Evolutionary conservation across 805 yeast species (phyloP).

Genomic region (Hanseniaspora lachancei): DNA sequence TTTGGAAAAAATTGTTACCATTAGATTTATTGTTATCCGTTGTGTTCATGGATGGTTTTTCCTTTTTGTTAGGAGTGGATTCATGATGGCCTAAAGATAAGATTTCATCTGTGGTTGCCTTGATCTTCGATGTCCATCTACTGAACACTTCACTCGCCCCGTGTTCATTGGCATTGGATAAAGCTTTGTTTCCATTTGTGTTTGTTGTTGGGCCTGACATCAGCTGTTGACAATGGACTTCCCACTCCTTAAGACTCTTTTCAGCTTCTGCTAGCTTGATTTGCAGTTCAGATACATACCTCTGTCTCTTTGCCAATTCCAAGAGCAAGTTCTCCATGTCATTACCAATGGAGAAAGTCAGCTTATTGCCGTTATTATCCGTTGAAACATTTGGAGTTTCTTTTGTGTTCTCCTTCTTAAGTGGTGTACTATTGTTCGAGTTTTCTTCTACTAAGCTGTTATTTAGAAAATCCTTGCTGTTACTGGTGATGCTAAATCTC

Average conservation of each 20-base stretch:
- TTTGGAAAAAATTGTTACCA: constrained; percentile 4
- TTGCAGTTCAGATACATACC: constrained; percentile 9
- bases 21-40: background rate
- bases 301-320: constrained; percentile 12
- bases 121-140: constrained; percentile 12
- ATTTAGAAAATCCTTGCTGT: background rate
- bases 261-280: constrained; percentile 6
- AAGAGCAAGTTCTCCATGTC: constrained; percentile 10
- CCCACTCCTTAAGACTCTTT: constrained; percentile 12
- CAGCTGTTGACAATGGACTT: background rate
- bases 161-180: background rate
- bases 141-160: constrained; percentile 5
- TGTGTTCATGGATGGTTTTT: background rate
- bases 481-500: constrained; percentile 3
- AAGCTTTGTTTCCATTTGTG: background rate
- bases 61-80: background rate
- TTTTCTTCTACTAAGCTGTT: background rate
- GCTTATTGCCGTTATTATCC: background rate
- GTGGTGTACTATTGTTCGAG: background rate
- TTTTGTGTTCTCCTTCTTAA: background rate
- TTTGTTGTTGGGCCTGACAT: background rate
- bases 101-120: constrained; percentile 12
- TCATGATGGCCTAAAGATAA: constrained; percentile 5
- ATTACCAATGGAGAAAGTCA: background rate
- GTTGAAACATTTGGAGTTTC: background rate